Evolutionary conservation across 345 rosid species (phyloP), one percentile per base, ranked within the genome.

Genomic region (Eucalyptus polyanthemos): DNA sequence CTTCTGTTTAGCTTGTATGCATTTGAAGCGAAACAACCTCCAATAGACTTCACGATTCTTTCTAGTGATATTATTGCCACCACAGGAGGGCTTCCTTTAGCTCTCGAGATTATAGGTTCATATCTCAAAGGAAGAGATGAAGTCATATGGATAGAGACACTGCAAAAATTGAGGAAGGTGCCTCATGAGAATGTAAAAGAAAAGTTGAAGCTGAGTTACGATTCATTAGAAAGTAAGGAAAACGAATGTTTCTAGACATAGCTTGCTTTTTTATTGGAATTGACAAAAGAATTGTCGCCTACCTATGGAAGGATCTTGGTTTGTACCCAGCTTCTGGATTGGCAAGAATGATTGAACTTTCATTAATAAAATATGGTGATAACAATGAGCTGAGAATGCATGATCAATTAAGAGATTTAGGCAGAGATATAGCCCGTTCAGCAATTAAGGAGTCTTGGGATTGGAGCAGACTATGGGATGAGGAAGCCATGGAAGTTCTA

Each of bases 161-260:
- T 47, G 13, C 0, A 47, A 0, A 47, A 47, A 47, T 47, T 47
- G 49, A 47, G 49, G 49, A 47, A 47, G 4, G 0, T 47, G 1
- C 49, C 49, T 47, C 13, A 47, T 47, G 3, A 0, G 49, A 4
- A 11, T 47, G 49, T 47, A 47, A 12, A 47, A 47, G 0, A 47
- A 47, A 47, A 47, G 50, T 49, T 49, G 50, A 11, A 11, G 14
- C 14, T 49, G 0, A 49, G 50, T 49, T 49, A 47, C 12, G 0
- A 45, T 45, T 0, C 49, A 45, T 0, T 45, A 10, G 11, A 45
- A 0, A 0, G 8, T 44, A 0, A 9, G 0, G 49, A 9, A 0
- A 45, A 45, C 1, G 0, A 45, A 45, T 45, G 49, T 45, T 45
- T 45, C 51, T 88, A 25, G 89, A 88, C 44, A 80, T 76, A 60